Conservation (phyloP, 441 rosid genomes). For the Populus hybrid region DNA sequence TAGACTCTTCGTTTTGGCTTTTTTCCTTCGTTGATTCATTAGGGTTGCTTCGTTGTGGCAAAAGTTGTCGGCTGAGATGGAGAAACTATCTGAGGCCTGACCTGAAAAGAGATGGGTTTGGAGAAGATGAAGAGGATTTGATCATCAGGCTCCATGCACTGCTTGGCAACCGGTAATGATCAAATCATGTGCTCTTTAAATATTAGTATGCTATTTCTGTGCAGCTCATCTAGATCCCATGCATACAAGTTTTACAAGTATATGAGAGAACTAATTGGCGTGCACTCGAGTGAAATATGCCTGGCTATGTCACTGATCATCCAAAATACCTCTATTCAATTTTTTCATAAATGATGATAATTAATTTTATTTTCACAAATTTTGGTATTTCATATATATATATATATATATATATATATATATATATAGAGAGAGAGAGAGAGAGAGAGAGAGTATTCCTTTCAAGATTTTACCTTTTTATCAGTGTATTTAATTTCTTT, state of each 20-base stretch:
- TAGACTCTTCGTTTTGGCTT: neutral
- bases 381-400: too few relatives aligned
- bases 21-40: neutral
- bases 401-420: too few relatives aligned
- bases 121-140: conserved; percentile 50
- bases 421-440: too few relatives aligned
- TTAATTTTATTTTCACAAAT: too few relatives aligned
- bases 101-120: conserved; percentile 50
- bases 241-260: too few relatives aligned
- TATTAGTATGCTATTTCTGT: neutral
- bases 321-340: too few relatives aligned
- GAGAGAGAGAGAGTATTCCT: neutral
- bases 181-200: neutral
- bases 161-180: neutral
- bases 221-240: neutral
- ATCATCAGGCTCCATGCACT: neutral
- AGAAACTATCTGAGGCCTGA: conserved; percentile 28
- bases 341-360: too few relatives aligned
- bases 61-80: conserved; percentile 40
- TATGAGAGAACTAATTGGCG: too few relatives aligned
- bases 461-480: neutral
- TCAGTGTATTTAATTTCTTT: too few relatives aligned
- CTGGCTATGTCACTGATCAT: neutral
- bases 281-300: neutral
- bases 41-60: conserved; percentile 49